A percentile compares a stretch with the other conserved stretches of the same genome.
These are phyloP conservation scores for Zancudomyces culisetae DNA, from an alignment of 371 early-diverging fungal species.

Conservation along the genomic window DNA sequence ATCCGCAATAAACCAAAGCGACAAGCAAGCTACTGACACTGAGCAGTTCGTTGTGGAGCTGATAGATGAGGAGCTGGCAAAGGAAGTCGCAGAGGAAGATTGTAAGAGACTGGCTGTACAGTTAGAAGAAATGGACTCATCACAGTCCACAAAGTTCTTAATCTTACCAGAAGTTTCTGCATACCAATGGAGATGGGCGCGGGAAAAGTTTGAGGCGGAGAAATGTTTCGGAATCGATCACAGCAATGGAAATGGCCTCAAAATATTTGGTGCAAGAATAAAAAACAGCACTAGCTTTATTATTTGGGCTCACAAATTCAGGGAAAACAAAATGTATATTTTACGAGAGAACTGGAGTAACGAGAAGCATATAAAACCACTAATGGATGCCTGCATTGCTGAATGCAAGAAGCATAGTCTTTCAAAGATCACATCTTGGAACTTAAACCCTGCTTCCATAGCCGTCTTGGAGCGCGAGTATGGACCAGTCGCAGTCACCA, in stretches of 20 bases:
- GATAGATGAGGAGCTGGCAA: not conserved
- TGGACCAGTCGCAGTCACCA: not conserved
- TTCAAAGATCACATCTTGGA: not conserved
- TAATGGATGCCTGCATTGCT: not conserved
- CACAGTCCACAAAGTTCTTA: not conserved
- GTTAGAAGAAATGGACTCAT: not conserved
- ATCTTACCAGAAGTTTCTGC: not conserved
- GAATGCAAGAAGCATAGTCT: not conserved
- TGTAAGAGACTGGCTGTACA: not conserved
- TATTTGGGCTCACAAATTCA: slow-evolving; percentile 3
- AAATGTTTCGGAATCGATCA: not conserved
- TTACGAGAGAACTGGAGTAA: not conserved
- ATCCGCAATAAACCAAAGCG: not conserved
- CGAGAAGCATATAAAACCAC: not conserved
- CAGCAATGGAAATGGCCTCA: no score
- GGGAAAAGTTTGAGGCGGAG: slow-evolving; percentile 1
- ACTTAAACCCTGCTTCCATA: not conserved
- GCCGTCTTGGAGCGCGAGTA: not conserved
- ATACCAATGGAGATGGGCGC: slow-evolving; percentile 2
- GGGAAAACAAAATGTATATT: not conserved
- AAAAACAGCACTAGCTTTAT: not conserved
- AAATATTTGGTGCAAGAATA: slow-evolving; percentile 1
- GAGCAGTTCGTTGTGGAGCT: not conserved
- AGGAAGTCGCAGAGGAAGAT: not conserved
- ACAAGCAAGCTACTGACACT: not conserved